Evolutionary conservation across 2,329 filamentous ascomycete species (phyloP).

Genomic region (Clarireedia sp.): DNA sequence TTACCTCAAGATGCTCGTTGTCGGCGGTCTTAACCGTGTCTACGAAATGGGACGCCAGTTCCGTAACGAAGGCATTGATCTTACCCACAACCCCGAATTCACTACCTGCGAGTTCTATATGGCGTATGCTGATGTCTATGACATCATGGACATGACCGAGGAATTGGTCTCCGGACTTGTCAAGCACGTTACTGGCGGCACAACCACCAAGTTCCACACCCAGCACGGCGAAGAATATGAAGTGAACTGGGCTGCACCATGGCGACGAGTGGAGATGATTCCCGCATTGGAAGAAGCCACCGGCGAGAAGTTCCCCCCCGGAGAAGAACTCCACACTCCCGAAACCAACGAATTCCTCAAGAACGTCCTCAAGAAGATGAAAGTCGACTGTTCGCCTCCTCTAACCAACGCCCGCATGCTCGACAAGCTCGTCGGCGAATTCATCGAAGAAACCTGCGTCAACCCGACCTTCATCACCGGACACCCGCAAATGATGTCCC

Average conservation of each 20-base stretch:
- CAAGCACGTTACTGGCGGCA: slow-evolving; percentile 78
- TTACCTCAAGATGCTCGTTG: slow-evolving; percentile 90
- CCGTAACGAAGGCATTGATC: slow-evolving; percentile 83
- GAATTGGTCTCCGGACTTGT: slow-evolving; percentile 86
- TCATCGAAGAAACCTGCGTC: slow-evolving; percentile 87
- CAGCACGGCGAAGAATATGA: slow-evolving; percentile 79
- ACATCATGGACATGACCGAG: slow-evolving; percentile 85
- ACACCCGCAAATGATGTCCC: slow-evolving; percentile 87
- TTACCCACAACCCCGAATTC: slow-evolving; percentile 98
- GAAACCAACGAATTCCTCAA: slow-evolving; percentile 87
- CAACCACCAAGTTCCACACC: slow-evolving; percentile 79
- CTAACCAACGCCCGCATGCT: slow-evolving; percentile 94
- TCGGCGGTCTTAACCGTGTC: slow-evolving; percentile 87
- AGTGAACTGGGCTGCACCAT: slow-evolving; percentile 94
- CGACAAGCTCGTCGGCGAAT: slow-evolving; percentile 88
- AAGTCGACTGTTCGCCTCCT: slow-evolving; percentile 81
- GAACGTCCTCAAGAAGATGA: slow-evolving; percentile 76
- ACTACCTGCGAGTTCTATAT: slow-evolving; percentile 97
- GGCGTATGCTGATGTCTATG: slow-evolving; percentile 87
- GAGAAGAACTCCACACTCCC: slow-evolving; percentile 76
- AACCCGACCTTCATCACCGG: slow-evolving; percentile 88
- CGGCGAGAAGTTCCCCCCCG: slow-evolving; percentile 88
- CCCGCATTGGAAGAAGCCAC: slow-evolving; percentile 80
- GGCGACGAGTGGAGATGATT: slow-evolving; percentile 94
- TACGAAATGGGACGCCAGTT: slow-evolving; percentile 96